phyloP scores from a whole-genome alignment of 1,284 basidiomycete species.

The Puccinia coronata region DNA sequence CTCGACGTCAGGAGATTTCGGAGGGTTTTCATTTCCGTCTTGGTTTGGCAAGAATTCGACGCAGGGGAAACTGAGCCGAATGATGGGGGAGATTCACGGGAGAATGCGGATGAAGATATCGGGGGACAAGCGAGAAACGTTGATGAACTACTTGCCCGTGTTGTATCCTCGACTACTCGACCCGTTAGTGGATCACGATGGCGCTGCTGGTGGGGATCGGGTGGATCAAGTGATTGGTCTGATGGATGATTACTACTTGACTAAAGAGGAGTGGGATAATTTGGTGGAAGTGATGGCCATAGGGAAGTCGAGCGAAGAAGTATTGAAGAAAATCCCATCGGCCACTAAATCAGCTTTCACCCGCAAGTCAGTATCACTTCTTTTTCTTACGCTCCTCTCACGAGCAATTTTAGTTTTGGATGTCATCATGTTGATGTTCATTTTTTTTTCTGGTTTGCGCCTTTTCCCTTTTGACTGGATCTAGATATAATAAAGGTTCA shows the following conservation, averaged over 20 bases:
- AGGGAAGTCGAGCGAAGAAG: slow-evolving; percentile 60
- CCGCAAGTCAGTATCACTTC: slow-evolving; percentile 73
- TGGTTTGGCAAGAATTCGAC: slow-evolving; percentile 99
- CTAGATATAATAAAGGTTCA: slow-evolving; percentile 60
- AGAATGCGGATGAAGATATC: slow-evolving; percentile 92
- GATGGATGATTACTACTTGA: slow-evolving; percentile 94
- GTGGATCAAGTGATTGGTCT: slow-evolving; percentile 77
- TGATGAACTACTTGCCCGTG: slow-evolving; percentile 85
- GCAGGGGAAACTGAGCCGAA: slow-evolving; percentile 75
- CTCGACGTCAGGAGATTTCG: slow-evolving; percentile 64
- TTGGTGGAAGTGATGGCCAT: slow-evolving; percentile 72
- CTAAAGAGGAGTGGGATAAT: slow-evolving; percentile 93
- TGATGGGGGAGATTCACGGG: slow-evolving; percentile 86
- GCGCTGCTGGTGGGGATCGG: slow-evolving; percentile 61
- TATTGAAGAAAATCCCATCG: slow-evolving; percentile 79
- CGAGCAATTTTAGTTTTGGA: too few species aligned
- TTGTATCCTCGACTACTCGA: slow-evolving; percentile 75
- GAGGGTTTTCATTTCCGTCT: slow-evolving; percentile 67
- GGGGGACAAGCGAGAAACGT: slow-evolving; percentile 81
- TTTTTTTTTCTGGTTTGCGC: too few species aligned
- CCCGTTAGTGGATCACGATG: slow-evolving; percentile 73
- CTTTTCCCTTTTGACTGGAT: neutral
- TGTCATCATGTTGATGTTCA: too few species aligned
- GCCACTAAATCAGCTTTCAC: slow-evolving; percentile 84
- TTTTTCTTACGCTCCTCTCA: too few species aligned